Base-by-base conservation (phyloP, 768 basidiomycete species). In the Auriscalpium orientale region DNA sequence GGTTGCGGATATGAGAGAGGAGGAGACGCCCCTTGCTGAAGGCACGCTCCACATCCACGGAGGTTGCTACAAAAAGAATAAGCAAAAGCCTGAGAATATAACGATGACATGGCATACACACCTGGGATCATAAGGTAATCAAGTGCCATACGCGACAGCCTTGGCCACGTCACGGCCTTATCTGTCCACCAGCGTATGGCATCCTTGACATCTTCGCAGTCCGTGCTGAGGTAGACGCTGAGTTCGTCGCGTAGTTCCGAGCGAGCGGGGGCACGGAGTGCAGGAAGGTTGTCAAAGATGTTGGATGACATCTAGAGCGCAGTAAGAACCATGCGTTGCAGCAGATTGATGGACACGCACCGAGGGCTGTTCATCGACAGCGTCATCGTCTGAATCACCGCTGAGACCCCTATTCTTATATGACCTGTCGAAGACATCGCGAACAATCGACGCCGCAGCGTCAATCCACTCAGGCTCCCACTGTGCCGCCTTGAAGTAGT, bases 141-240 rank as follows among this genome's bases (percentile, higher is more conserved):
- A 0, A 70, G 47, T 8, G 68, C 73, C 72, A 75, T 72, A 0
- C 64, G 56, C 0, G 66, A 68, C 0, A 74, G 67, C 5, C 51
- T 46, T 4, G 71, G 72, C 57, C 64, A 74, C 1, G 58, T 55
- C 3, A 51, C 3, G 21, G 55, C 53, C 4, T 53, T 46, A 7
- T 67, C 57, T 10, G 33, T 16, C 72, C 73, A 74, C 72, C 70
- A 74, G 12, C 12, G 12, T 46, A 74, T 53, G 1, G 62, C 43
- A 40, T 73, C 58, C 1, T 28, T 49, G 16, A 66, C 62, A 34
- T 57, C 18, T 49, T 72, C 68, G 28, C 64, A 51, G 20, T 64
- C 63, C 0, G 66, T 59, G 20, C 51, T 58, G 11, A 72, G 67
- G 56, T 71, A 72, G 1, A 50, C 48, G 21, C 65, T 63, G 15